Evolutionary conservation across 2,329 filamentous ascomycete species (phyloP), one percentile per base, ranked within the genome.

Genomic region (Huntiella abstrusa): DNA sequence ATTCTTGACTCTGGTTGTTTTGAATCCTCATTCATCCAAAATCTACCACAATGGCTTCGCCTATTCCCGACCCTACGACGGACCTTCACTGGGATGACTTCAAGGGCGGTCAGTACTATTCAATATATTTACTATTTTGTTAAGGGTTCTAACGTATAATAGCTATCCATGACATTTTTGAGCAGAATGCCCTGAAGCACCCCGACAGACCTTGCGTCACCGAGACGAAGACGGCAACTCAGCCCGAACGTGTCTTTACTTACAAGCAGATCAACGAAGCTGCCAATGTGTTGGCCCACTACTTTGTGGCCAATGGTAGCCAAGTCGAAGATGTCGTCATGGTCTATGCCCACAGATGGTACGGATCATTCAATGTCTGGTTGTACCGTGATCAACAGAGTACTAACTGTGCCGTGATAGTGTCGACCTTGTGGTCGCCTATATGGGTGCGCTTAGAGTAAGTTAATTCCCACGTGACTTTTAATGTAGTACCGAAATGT

Each of bases 241-340:
- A 48, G 2, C 69, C 77, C 5, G 66, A 77, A 58, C 69, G 83
- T 52, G 64, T 62, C 42, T 95, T 91, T 61, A 88, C 77, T 17
- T 96, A 95, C 60, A 68, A 68, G 53, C 83, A 93, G 56, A 94
- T 96, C 57, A 72, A 86, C 57, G 81, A 94, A 64, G 79, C 80
- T 0, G 81, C 83, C 28, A 92, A 92, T 58, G 69, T 75, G 13
- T 61, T 95, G 5, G 83, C 85, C 16, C 77, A 93, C 62, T 74
- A 93, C 57, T 69, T 95, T 15, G 72, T 81, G 46, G 68, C 79
- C 43, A 70, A 76, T 55, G 86, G 87, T 49, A 69, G 85, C 52
- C 69, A 77, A 49, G 68, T 76, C 53, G 86, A 85, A 6, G 86
- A 96, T 57, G 86, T 94, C 2, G 85, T 94, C 55, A 93, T 94